These are phyloP conservation scores for Deinandra increscens DNA, from an alignment of 129 eudicot species.

Conservation along the genomic window DNA sequence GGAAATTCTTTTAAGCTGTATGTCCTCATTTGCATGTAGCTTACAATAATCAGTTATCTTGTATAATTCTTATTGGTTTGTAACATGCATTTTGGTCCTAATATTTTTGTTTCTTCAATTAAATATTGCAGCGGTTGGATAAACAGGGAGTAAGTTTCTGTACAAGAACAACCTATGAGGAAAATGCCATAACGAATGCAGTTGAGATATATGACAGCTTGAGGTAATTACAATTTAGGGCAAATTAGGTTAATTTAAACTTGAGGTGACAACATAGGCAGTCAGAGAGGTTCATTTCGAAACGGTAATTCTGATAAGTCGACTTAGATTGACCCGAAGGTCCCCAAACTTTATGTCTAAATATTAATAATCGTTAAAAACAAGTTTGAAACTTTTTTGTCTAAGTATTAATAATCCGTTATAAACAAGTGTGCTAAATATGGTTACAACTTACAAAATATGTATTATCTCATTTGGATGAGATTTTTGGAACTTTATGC, in stretches of 20 bases:
- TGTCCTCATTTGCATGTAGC: background rate
- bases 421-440: background rate
- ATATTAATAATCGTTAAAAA: too few relatives aligned
- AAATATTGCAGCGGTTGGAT: slow-evolving; percentile 60
- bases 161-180: slow-evolving; percentile 77
- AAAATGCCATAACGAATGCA: slow-evolving; percentile 88
- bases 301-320: background rate
- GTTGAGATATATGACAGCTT: slow-evolving; percentile 65
- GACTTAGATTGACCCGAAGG: background rate
- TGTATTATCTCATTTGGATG: background rate
- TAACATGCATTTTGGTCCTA: slow-evolving; percentile 15
- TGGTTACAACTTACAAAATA: background rate
- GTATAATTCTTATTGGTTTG: background rate
- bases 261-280: background rate
- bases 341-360: too few relatives aligned
- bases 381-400: too few relatives aligned
- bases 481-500: background rate
- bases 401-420: background rate
- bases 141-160: slow-evolving; percentile 77
- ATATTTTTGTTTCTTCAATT: slow-evolving; percentile 5
- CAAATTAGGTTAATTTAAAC: background rate
- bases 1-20: background rate
- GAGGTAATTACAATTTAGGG: slow-evolving; percentile 44
- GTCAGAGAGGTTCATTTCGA: background rate
- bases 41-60: background rate